Percentiles rank a stretch among this genome's conserved stretches.
Evolutionary conservation across 495 filamentous ascomycete genomes (phyloP).

Genomic region (Barbatosphaeria neglecta): DNA sequence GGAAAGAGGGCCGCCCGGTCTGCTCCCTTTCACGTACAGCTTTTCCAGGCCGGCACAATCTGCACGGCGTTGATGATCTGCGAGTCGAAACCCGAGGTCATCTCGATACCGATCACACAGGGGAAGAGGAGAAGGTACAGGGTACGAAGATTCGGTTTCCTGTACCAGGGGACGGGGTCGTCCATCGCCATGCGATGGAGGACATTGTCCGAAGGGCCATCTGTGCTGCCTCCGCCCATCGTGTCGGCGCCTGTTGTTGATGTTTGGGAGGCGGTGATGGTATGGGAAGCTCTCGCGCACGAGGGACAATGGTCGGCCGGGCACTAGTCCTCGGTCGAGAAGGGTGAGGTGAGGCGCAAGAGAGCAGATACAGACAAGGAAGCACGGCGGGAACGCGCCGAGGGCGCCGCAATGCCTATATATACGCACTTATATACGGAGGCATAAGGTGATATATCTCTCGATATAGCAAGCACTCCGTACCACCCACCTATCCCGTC

Average conservation of each 20-base stretch:
- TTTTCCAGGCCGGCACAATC: slow-evolving; percentile 44
- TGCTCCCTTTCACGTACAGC: slow-evolving; percentile 34
- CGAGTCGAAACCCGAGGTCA: slow-evolving; percentile 62
- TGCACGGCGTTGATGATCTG: slow-evolving; percentile 60
- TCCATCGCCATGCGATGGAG: slow-evolving; percentile 43
- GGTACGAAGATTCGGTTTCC: slow-evolving; percentile 47
- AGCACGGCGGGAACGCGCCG: too few relatives aligned
- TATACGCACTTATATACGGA: too few relatives aligned
- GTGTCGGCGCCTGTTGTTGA: slow-evolving; percentile 17
- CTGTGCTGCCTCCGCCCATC: slow-evolving; percentile 16
- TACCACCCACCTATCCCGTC: too few relatives aligned
- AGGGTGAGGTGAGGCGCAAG: too few relatives aligned
- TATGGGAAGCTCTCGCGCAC: too few relatives aligned
- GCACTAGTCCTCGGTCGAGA: not conserved
- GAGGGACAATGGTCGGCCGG: not conserved
- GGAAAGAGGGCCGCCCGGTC: too few relatives aligned
- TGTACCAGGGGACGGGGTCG: slow-evolving; percentile 48
- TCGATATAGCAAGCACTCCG: too few relatives aligned
- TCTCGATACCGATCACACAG: slow-evolving; percentile 59
- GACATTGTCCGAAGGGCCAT: slow-evolving; percentile 23
- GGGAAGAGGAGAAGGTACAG: slow-evolving; percentile 54
- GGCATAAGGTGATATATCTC: too few relatives aligned
- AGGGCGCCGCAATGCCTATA: too few relatives aligned
- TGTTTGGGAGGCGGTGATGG: not conserved
- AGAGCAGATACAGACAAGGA: too few relatives aligned